These are phyloP conservation scores for Phytophthora podocarpi DNA, from an alignment of 352 stramenopile species.

Conservation along the genomic window DNA sequence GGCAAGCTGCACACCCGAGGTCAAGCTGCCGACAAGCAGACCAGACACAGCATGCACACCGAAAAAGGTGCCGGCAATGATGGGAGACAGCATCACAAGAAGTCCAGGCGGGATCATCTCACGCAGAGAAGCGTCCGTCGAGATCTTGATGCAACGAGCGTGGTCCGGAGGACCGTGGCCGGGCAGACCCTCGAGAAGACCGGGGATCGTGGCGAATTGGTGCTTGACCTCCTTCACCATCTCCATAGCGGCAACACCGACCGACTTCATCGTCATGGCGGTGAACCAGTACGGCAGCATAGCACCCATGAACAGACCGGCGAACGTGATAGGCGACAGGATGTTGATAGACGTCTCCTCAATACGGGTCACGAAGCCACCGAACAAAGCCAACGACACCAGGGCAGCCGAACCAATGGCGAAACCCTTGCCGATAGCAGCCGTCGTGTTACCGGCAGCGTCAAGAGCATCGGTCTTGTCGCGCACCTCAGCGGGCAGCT, in stretches of 20 bases:
- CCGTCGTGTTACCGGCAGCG: constrained; percentile 99
- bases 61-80: constrained; percentile 98
- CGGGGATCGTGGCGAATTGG: constrained; percentile 99
- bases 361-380: constrained; percentile 98
- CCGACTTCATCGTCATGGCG: constrained; percentile 99
- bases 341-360: constrained; percentile 97
- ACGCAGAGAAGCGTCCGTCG: constrained; percentile 97
- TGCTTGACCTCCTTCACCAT: constrained; percentile 99
- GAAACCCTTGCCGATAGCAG: constrained; percentile 99
- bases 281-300: constrained; percentile 99
- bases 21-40: constrained; percentile 95
- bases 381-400: constrained; percentile 98
- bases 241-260: constrained; percentile 97
- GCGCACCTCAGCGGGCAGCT: constrained; percentile 96
- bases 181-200: constrained; percentile 94
- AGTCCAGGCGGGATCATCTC: constrained; percentile 99
- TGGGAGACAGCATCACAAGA: constrained; percentile 98
- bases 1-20: constrained; percentile 97
- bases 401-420: constrained; percentile 99
- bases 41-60: constrained; percentile 97
- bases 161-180: constrained; percentile 88
- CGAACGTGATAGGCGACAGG: constrained; percentile 97
- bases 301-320: constrained; percentile 98
- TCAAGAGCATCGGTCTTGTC: constrained; percentile 99
- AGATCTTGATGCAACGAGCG: constrained; percentile 98